Conservation (phyloP, 495 filamentous ascomycete species). For the Sordaria brevicollis region DNA sequence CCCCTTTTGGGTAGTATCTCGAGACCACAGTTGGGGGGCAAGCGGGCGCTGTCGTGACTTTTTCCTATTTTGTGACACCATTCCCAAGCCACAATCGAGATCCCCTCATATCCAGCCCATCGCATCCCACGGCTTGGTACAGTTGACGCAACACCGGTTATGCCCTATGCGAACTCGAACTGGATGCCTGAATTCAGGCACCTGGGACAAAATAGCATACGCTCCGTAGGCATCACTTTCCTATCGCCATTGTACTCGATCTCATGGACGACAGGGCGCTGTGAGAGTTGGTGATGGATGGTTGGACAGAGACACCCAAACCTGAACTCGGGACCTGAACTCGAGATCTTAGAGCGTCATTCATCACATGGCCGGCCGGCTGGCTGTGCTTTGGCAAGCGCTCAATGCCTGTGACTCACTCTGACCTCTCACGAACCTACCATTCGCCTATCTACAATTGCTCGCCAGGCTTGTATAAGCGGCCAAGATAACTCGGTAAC, state of each 20-base stretch:
- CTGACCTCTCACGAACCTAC: not conserved
- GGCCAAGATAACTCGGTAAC: not conserved
- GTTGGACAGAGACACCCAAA: not conserved
- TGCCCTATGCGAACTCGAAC: not conserved
- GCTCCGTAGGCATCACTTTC: not conserved
- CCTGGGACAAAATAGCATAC: not conserved
- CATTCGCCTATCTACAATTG: not conserved
- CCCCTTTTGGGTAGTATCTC: not conserved
- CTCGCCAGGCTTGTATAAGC: not conserved
- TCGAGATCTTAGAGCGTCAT: not conserved
- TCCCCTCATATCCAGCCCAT: too few species aligned
- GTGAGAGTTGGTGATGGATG: not conserved
- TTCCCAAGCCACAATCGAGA: not conserved
- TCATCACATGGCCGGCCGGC: not conserved
- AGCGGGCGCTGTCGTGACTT: not conserved
- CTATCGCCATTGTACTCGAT: not conserved
- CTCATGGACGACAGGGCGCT: not conserved
- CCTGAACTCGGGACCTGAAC: not conserved
- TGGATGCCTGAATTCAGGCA: not conserved
- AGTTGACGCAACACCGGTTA: not conserved
- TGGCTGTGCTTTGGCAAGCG: not conserved
- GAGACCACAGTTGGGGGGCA: not conserved
- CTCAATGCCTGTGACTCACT: not conserved
- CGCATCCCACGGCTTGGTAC: not conserved
- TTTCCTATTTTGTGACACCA: not conserved